Conservation (phyloP, 768 basidiomycete genomes). For the Rhodotorula diobovata region DNA sequence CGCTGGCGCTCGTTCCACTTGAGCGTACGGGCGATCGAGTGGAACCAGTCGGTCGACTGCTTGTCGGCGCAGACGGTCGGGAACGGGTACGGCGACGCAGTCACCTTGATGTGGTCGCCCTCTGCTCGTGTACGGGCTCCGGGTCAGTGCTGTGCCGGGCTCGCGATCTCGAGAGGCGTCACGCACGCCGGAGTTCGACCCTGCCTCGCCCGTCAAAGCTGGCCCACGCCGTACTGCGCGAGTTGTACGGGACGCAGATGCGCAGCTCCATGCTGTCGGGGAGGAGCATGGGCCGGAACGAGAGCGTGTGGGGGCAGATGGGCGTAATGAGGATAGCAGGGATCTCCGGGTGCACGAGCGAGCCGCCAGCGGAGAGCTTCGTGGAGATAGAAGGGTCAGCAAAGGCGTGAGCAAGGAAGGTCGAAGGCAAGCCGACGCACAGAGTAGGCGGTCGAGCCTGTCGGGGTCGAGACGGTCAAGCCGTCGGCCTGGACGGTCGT, state of each 20-base stretch:
- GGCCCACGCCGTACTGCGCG: conserved; percentile 96
- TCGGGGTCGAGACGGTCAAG: conserved; percentile 87
- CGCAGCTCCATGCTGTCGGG: conserved; percentile 98
- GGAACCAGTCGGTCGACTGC: conserved; percentile 98
- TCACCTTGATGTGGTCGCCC: conserved; percentile 98
- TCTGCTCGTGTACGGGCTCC: conserved; percentile 53
- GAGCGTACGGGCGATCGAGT: conserved; percentile 87
- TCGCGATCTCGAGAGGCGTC: too few species aligned
- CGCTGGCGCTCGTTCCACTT: conserved; percentile 99
- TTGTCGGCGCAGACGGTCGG: conserved; percentile 97
- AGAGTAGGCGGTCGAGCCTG: conserved; percentile 97
- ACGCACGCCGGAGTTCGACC: conserved; percentile 88
- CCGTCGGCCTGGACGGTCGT: conserved; percentile 99
- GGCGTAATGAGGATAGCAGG: conserved; percentile 94
- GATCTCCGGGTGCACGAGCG: conserved; percentile 94
- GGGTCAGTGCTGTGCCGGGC: neutral
- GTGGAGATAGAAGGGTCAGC: neutral
- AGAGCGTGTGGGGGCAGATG: conserved; percentile 96
- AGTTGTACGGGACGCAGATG: conserved; percentile 98
- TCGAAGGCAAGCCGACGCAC: conserved; percentile 54
- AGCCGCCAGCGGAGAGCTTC: conserved; percentile 89
- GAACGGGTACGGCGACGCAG: conserved; percentile 94
- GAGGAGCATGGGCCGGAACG: conserved; percentile 96
- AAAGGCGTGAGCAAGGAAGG: neutral
- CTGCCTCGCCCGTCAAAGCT: conserved; percentile 96